Percentiles rank a stretch among this genome's conserved stretches.
Evolutionary conservation across 257 asterid genomes (phyloP).

Genomic region (Gentiana macrophylla): DNA sequence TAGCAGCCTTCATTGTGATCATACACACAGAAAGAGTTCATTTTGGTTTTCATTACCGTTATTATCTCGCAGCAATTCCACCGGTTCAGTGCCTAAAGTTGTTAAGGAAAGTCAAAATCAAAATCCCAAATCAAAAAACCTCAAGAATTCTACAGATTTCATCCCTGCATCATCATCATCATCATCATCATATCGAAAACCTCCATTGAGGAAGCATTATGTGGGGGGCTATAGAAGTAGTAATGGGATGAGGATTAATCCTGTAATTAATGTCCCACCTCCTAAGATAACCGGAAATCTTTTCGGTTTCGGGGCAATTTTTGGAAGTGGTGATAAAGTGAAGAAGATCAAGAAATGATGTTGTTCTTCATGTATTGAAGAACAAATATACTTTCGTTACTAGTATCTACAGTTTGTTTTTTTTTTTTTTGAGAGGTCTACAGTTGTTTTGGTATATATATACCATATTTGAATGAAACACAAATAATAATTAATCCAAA

Average conservation of each 20-base stretch:
- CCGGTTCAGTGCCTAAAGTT: slow-evolving; percentile 27
- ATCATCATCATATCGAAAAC: slow-evolving; percentile 31
- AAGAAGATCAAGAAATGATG: slow-evolving; percentile 27
- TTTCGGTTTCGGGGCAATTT: slow-evolving; percentile 36
- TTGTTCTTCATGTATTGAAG: neutral
- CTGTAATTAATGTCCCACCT: slow-evolving; percentile 30
- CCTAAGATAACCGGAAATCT: slow-evolving; percentile 34
- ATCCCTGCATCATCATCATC: slow-evolving; percentile 10
- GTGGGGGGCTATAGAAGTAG: slow-evolving; percentile 18
- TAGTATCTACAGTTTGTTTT: no score
- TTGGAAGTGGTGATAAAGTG: slow-evolving; percentile 35
- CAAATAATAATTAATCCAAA: no score
- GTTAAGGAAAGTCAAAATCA: slow-evolving; percentile 21
- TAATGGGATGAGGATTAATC: slow-evolving; percentile 28
- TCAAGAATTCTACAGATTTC: slow-evolving; percentile 9
- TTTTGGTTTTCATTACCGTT: slow-evolving; percentile 33
- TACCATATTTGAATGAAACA: no score
- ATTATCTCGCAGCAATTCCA: slow-evolving; percentile 36
- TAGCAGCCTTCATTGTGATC: slow-evolving; percentile 32
- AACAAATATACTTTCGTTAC: no score
- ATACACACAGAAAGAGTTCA: slow-evolving; percentile 28
- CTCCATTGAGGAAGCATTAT: slow-evolving; percentile 30
- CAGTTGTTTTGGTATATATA: no score
- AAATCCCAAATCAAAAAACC: slow-evolving; percentile 10
- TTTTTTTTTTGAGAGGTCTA: no score